Evolutionary conservation across 2,329 filamentous ascomycete genomes (phyloP), one percentile per base, ranked within the genome.

Genomic region (Talaromyces sp.): DNA sequence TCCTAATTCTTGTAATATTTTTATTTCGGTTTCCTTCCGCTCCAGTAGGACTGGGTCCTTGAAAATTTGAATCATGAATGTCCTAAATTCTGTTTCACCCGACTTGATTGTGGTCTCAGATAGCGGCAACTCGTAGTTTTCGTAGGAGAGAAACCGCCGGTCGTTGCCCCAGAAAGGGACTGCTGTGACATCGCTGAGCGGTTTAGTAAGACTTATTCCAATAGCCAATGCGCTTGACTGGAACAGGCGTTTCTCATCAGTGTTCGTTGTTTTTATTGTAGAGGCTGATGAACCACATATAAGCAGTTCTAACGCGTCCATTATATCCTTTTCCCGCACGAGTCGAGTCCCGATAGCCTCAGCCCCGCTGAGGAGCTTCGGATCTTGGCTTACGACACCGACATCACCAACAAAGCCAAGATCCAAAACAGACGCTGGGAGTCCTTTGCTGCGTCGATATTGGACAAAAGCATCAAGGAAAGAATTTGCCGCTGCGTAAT

Each of bases 401-500:
- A 47, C 10, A 22, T 47, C 42, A 3, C 42, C 42, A n/a, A 47
- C 42, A 47, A 22, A n/a, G 5, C 42, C 42, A 47, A 47, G 17
- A 22, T n/a, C 8, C 42, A 47, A 22, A n/a, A 47, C 3, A 9
- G 42, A 47, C 9, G n/a, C 42, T 22, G 42, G 42, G 42, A 47
- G 9, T 9, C 42, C 42, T 47, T 47, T 4, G 3, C 1, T 47
- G n/a, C 17, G 42, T 1, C 42, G 42, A 19, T 47, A 47, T 47
- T 47, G 42, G 19, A 47, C n/a, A 22, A 70, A 60, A 11, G 62
- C 55, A 52, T 64, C 62, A 55, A 67, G 57, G 56, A 68, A 70
- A 9, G 59, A 61, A 47, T 70, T 70, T 9, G 66, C 68, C 10
- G 66, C 64, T 53, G 61, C 60, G 57, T 69, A 62, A 63, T 77